phyloP scores from a whole-genome alignment of 805 yeast genomes.

The Torulaspora indica region DNA sequence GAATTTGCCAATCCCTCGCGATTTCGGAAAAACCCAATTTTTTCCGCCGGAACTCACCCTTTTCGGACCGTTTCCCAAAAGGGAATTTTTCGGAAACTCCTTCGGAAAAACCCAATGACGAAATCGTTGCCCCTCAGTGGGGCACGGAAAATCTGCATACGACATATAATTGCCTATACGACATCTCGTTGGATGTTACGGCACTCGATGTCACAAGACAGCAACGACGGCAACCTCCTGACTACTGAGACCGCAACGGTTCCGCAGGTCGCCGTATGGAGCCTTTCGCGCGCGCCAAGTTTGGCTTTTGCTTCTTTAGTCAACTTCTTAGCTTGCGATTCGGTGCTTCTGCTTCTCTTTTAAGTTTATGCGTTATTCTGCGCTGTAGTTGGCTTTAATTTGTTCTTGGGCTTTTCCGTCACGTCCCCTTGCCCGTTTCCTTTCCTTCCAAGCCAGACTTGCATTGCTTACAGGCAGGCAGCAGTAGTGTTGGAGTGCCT shows the following conservation, averaged over 20 bases:
- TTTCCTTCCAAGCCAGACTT: background rate
- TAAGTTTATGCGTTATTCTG: background rate
- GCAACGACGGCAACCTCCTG: too few relatives aligned
- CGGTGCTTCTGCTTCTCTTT: background rate
- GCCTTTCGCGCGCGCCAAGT: too few relatives aligned
- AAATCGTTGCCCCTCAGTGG: background rate
- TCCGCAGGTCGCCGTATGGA: too few relatives aligned
- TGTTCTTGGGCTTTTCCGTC: background rate
- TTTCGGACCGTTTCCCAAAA: background rate
- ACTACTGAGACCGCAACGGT: too few relatives aligned
- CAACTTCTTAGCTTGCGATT: background rate
- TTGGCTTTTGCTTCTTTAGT: background rate
- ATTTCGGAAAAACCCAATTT: too few relatives aligned
- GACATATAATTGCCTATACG: too few relatives aligned
- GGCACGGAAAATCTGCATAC: background rate
- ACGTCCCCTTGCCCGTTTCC: background rate
- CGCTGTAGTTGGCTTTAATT: background rate
- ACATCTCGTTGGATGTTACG: too few relatives aligned
- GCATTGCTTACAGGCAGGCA: conserved; percentile 1
- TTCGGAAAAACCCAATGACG: background rate
- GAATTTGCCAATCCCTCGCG: background rate
- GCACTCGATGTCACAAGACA: too few relatives aligned
- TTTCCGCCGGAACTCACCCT: background rate
- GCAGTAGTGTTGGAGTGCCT: background rate
- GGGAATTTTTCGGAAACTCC: background rate